These are phyloP conservation scores for Plasmodium gaboni DNA, from an alignment of 169 alveolate species.

Conservation along the genomic window DNA sequence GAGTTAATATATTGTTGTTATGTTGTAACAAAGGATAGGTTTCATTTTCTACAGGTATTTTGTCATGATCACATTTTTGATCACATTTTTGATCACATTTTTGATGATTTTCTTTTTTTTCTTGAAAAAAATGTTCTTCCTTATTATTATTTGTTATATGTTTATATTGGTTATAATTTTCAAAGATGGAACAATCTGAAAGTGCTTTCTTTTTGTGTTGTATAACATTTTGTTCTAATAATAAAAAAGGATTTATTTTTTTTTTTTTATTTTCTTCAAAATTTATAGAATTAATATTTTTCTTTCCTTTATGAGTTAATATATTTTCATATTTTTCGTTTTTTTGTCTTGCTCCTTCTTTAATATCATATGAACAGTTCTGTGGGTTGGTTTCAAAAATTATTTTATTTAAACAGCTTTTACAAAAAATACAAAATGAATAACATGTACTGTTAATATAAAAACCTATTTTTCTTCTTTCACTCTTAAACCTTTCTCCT, in stretches of 20 bases:
- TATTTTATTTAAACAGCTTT: slow-evolving; percentile 78
- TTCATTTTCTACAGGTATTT: no score
- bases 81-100: neutral
- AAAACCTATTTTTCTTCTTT: slow-evolving; percentile 83
- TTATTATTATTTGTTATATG: neutral
- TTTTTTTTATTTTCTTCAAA: slow-evolving; percentile 56
- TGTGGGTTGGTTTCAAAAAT: slow-evolving; percentile 89
- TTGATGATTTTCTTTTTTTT: neutral
- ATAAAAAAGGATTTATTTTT: slow-evolving; percentile 41
- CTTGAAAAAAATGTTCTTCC: neutral
- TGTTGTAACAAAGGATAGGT: no score
- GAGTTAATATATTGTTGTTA: neutral
- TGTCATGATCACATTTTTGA: neutral
- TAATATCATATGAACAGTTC: slow-evolving; percentile 83
- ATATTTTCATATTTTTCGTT: slow-evolving; percentile 77
- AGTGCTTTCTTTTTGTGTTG: slow-evolving; percentile 2
- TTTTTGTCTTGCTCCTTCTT: slow-evolving; percentile 84
- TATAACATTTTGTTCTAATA: slow-evolving; percentile 40
- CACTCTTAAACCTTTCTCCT: slow-evolving; percentile 91
- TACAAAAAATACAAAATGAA: slow-evolving; percentile 87
- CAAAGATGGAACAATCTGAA: no score
- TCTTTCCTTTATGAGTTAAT: slow-evolving; percentile 36
- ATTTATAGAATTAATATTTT: slow-evolving; percentile 37
- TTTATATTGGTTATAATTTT: no score
- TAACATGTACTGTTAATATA: slow-evolving; percentile 84